phyloP scores from a whole-genome alignment of 352 stramenopile species.

The Blastocystis sp. region DNA sequence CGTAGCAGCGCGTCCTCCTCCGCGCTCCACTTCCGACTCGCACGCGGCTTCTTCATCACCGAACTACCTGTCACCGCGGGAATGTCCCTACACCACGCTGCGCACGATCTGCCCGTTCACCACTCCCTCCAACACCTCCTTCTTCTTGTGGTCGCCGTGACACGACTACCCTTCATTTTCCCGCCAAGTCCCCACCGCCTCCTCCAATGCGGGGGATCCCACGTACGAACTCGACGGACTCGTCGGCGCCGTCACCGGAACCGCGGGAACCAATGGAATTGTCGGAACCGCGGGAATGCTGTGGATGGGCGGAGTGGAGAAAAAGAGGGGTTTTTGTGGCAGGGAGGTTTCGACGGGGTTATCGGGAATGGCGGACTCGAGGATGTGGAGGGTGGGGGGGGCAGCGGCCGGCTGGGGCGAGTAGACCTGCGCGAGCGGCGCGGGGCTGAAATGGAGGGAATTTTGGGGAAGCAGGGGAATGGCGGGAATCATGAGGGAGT shows the following conservation, averaged over 20 bases:
- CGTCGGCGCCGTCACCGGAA: no score
- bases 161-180: background rate
- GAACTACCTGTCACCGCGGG: background rate
- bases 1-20: slow-evolving; percentile 4
- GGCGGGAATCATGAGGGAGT: background rate
- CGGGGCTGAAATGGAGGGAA: background rate
- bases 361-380: background rate
- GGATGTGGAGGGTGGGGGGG: background rate
- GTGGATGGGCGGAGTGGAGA: no score
- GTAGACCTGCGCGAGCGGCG: no score
- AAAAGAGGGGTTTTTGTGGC: background rate
- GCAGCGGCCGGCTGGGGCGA: background rate
- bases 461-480: background rate
- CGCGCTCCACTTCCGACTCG: background rate
- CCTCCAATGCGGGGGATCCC: background rate
- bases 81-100: slow-evolving; percentile 13
- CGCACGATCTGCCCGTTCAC: background rate
- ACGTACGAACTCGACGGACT: background rate
- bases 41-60: background rate
- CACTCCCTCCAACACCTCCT: background rate
- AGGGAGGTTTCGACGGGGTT: background rate
- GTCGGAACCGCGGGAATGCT: no score
- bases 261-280: no score
- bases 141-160: background rate
- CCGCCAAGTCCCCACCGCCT: background rate